Evolutionary conservation across 1,139 yeast species (phyloP).

Genomic region (Blastobotrys serpentis): DNA sequence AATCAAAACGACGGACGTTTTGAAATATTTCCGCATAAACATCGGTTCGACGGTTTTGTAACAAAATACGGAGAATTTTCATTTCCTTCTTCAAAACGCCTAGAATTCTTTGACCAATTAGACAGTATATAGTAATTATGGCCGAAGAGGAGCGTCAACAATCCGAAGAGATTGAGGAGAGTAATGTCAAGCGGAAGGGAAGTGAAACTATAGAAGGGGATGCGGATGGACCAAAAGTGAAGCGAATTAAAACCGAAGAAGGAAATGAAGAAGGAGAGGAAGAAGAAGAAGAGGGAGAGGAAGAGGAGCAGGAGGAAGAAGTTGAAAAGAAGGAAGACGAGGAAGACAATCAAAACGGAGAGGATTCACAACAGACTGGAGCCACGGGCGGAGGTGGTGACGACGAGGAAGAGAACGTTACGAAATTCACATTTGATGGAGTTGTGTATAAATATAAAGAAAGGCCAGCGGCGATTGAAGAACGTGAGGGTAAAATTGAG

Average conservation of each 20-base stretch:
- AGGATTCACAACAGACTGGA: too few species aligned
- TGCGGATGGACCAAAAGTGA: conserved; percentile 23
- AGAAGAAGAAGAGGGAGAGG: conserved; percentile 37
- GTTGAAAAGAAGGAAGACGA: conserved; percentile 28
- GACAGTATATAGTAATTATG: conserved; percentile 8
- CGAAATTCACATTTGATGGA: conserved; percentile 65
- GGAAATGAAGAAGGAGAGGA: conserved; percentile 29
- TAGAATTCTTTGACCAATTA: too few species aligned
- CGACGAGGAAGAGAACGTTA: conserved; percentile 32
- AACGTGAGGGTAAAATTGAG: conserved; percentile 85
- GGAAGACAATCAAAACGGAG: conserved; percentile 30
- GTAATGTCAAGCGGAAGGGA: conserved; percentile 21
- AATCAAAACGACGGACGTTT: neutral
- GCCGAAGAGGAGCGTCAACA: conserved; percentile 6
- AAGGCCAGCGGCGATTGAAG: conserved; percentile 91
- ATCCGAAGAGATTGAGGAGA: conserved; percentile 1
- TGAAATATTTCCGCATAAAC: too few species aligned
- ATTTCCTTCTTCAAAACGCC: neutral
- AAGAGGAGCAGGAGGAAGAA: conserved; percentile 31
- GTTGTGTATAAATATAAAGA: conserved; percentile 83
- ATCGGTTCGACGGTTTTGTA: neutral
- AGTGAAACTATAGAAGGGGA: conserved; percentile 21
- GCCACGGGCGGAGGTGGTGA: conserved; percentile 29
- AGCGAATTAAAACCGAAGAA: conserved; percentile 22
- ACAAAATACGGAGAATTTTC: neutral